phyloP scores from a whole-genome alignment of 2,329 filamentous ascomycete genomes.

The Nemania sp. region DNA sequence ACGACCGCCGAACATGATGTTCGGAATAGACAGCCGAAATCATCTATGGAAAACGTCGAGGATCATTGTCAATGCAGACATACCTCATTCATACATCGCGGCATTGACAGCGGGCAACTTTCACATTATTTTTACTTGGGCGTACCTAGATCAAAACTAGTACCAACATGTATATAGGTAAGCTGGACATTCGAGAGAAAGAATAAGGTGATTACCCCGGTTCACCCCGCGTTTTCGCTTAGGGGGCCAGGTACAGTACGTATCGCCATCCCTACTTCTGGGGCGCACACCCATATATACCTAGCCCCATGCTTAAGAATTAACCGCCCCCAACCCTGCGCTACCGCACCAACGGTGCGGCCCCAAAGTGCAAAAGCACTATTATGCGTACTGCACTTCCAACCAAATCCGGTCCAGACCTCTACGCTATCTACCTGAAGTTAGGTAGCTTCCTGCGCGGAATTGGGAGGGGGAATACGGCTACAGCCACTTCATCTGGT shows the following conservation, averaged over 20 bases:
- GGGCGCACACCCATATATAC: too few species aligned
- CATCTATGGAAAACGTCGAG: not conserved
- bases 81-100: conserved; percentile 1
- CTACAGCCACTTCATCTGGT: conserved; percentile 1
- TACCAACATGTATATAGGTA: too few species aligned
- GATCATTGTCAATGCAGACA: conserved; percentile 1
- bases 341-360: not conserved
- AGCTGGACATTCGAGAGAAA: too few species aligned
- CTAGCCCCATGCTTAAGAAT: too few species aligned
- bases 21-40: not conserved
- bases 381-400: too few species aligned
- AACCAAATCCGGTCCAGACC: too few species aligned
- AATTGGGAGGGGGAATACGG: not conserved
- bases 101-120: too few species aligned
- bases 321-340: too few species aligned
- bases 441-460: not conserved
- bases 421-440: not conserved
- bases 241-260: too few species aligned
- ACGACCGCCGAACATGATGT: too few species aligned
- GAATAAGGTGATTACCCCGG: conserved; percentile 5
- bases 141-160: too few species aligned
- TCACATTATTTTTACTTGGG: too few species aligned
- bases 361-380: not conserved
- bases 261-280: not conserved
- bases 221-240: conserved; percentile 26